Conservation (phyloP, 2,329 filamentous ascomycete species). For the Myriosclerotinia duriaeana region DNA sequence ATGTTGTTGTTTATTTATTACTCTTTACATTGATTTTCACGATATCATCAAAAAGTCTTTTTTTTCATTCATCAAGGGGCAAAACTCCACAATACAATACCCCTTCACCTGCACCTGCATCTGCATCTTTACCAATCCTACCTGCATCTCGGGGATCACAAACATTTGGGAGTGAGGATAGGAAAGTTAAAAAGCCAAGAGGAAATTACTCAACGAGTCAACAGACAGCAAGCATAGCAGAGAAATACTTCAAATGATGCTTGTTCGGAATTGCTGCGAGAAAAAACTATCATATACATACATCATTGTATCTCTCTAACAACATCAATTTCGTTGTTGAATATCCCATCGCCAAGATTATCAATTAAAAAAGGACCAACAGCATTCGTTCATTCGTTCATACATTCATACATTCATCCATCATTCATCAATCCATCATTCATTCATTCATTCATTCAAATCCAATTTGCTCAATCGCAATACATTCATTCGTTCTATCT, state of each 20-base stretch:
- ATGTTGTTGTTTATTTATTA: neutral
- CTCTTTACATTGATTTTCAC: neutral
- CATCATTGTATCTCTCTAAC: neutral
- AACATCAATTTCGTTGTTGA: neutral
- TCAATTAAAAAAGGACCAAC: neutral
- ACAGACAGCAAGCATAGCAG: too few species aligned
- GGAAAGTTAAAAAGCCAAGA: neutral
- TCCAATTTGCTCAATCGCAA: neutral
- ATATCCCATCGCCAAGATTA: constrained; percentile 1
- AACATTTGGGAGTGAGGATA: neutral
- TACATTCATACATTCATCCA: neutral
- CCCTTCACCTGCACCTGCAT: neutral
- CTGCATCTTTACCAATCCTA: neutral
- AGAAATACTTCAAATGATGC: too few species aligned
- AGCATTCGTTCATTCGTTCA: neutral
- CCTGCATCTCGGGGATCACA: constrained; percentile 8
- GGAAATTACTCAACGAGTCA: constrained; percentile 21
- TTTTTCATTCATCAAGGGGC: constrained; percentile 14
- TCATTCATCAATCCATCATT: neutral
- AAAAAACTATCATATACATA: neutral
- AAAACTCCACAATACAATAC: constrained; percentile 5
- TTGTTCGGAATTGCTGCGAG: constrained; percentile 1
- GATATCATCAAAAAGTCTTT: neutral
- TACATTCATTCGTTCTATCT: neutral
- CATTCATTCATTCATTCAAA: neutral